phyloP scores from a whole-genome alignment of 768 basidiomycete species.

The Pulveroboletus frians region DNA sequence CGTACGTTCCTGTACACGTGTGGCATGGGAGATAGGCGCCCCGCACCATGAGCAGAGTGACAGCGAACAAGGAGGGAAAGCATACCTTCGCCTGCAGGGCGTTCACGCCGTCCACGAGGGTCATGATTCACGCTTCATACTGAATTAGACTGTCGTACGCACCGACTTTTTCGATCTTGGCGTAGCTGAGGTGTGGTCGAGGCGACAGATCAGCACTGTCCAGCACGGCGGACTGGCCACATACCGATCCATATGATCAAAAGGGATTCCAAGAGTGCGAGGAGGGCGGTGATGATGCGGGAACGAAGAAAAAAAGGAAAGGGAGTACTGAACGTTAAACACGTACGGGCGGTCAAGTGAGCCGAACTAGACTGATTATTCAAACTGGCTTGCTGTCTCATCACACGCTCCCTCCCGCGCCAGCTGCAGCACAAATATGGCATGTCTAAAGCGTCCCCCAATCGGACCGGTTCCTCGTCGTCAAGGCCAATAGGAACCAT shows the following conservation, averaged over 20 bases:
- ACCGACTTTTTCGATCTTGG: slow-evolving; percentile 98
- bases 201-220: slow-evolving; percentile 13
- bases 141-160: slow-evolving; percentile 36
- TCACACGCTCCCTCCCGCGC: slow-evolving; percentile 7
- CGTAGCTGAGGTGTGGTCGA: slow-evolving; percentile 58
- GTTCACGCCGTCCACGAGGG: slow-evolving; percentile 15
- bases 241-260: slow-evolving; percentile 32
- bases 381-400: slow-evolving; percentile 3
- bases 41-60: slow-evolving; percentile 3
- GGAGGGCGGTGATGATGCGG: slow-evolving; percentile 5
- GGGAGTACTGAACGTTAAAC: slow-evolving; percentile 14
- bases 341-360: slow-evolving; percentile 5
- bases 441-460: no score
- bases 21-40: background rate
- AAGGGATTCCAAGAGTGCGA: background rate
- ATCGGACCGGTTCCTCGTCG: slow-evolving; percentile 4
- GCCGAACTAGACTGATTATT: slow-evolving; percentile 13
- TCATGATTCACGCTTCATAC: slow-evolving; percentile 9
- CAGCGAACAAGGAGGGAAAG: background rate
- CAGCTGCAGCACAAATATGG: background rate
- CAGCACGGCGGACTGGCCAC: slow-evolving; percentile 9
- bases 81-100: slow-evolving; percentile 41
- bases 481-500: slow-evolving; percentile 12
- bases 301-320: background rate
- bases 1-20: slow-evolving; percentile 76